phyloP scores from a whole-genome alignment of 768 basidiomycete species.

The Suillus paluster region DNA sequence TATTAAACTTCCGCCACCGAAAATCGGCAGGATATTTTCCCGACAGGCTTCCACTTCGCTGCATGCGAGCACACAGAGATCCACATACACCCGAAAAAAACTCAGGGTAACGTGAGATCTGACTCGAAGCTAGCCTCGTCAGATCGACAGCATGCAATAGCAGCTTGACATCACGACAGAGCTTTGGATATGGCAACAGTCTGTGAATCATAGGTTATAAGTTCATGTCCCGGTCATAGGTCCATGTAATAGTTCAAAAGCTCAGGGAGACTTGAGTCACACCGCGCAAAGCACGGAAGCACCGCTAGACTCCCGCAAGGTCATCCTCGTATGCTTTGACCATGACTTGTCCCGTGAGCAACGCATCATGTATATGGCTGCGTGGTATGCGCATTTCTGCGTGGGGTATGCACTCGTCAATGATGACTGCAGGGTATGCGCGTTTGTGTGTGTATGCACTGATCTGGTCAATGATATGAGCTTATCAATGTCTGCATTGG shows the following conservation, averaged over 20 bases:
- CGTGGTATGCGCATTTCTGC: neutral
- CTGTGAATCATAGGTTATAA: neutral
- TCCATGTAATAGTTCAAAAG: neutral
- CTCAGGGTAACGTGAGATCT: neutral
- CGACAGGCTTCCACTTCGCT: slow-evolving; percentile 6
- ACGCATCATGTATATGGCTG: slow-evolving; percentile 1
- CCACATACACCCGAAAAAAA: slow-evolving; percentile 3
- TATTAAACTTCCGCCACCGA: neutral
- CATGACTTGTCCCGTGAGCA: slow-evolving; percentile 10
- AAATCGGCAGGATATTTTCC: neutral
- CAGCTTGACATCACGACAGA: neutral
- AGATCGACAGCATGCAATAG: neutral
- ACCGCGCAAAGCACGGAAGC: slow-evolving; percentile 15
- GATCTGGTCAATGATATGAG: neutral
- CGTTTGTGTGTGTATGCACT: neutral
- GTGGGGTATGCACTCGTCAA: neutral
- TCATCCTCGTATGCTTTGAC: slow-evolving; percentile 8
- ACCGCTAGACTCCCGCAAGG: slow-evolving; percentile 11
- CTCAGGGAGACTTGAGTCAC: slow-evolving; percentile 8
- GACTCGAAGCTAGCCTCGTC: slow-evolving; percentile 10
- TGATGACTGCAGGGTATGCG: neutral
- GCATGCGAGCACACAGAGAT: slow-evolving; percentile 11
- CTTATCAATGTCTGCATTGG: neutral
- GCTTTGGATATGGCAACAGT: neutral
- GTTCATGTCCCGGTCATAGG: neutral